Base-by-base conservation (phyloP, 495 filamentous ascomycete species). In the Lasiosphaeria hispida region DNA sequence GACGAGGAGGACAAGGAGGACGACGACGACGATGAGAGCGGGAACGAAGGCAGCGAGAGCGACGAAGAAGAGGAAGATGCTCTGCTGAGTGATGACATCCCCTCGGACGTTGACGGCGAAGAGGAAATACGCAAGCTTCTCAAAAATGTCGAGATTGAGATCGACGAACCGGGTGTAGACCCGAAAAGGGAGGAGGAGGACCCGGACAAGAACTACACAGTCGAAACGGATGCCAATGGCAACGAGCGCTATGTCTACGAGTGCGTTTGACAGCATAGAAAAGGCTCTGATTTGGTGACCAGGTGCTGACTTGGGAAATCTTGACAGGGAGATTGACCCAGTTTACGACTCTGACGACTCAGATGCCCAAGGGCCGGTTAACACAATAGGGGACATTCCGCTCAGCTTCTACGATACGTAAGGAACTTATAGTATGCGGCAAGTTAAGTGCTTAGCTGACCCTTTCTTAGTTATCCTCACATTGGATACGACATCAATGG, bases 401-500 rank as follows among this genome's bases (percentile, higher is more conserved):
- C 72, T 97, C 15, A 86, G 87, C 30, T 96, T 96, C 75, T 98
- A 98, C 79, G 93, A 97, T 68, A 87, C 89, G 44, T 97, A 11
- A 8, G 60, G 10, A 5, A 14, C 17, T 10, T 15, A 1, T 10
- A 3, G 9, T n/a, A 56, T n/a, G 19, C 10, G 8, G 11, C 15
- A 30, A 8, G 7, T 3, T 10, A 7, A 37, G 13, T 13, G 30
- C 35, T 48, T 5, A 42, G 10, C 39, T 58, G 18, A 55, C 30
- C n/a, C 8, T 42, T 19, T 15, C 7, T 1, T 18, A 69, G 66
- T 49, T 71, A 96, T 68, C 94, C 95, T 53, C 94, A 98, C 71
- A 96, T 98, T 70, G 94, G 94, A 41, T 98, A 98, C 73, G 89
- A 97, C 69, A 96, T 98, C 73, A 96, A 98, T 75, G 94, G 94